Percentiles rank a stretch among this genome's conserved stretches.
phyloP scores from a whole-genome alignment of 208 protist species.

The Leishmania amazonensis region DNA sequence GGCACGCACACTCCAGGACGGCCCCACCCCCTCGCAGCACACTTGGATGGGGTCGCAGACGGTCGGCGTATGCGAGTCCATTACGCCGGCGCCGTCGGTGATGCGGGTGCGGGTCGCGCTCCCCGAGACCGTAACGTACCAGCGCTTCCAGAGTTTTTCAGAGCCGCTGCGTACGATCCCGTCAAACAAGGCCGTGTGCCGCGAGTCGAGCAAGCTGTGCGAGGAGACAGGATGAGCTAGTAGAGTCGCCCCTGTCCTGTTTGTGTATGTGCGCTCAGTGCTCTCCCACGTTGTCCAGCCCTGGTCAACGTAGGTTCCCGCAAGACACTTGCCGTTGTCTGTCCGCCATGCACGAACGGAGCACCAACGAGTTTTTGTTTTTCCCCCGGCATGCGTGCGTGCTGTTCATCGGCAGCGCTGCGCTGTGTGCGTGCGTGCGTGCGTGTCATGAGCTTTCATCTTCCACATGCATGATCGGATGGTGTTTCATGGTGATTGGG shows the following conservation, averaged over 20 bases:
- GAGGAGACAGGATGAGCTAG: background rate
- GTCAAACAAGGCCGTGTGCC: background rate
- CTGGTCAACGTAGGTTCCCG: background rate
- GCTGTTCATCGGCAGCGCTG: background rate
- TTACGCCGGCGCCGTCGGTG: conserved; percentile 61
- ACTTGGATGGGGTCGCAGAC: conserved; percentile 59
- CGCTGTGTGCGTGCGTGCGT: background rate
- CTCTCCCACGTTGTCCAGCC: background rate
- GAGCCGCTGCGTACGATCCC: conserved; percentile 59
- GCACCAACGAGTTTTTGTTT: background rate
- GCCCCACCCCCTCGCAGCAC: conserved; percentile 55
- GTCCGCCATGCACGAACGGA: background rate
- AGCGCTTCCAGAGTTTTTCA: conserved; percentile 81
- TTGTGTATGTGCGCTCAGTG: background rate
- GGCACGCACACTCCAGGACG: conserved; percentile 19
- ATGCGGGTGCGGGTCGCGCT: conserved; percentile 77
- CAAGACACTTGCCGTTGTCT: background rate
- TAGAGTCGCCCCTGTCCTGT: background rate
- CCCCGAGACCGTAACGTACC: conserved; percentile 77
- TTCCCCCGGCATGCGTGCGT: background rate
- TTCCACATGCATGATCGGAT: background rate
- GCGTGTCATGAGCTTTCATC: background rate
- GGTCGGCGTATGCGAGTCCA: conserved; percentile 83
- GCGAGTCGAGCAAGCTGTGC: background rate
- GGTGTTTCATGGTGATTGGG: background rate